Conservation (phyloP, 805 yeast species). For the Soucietia sequanensis region DNA sequence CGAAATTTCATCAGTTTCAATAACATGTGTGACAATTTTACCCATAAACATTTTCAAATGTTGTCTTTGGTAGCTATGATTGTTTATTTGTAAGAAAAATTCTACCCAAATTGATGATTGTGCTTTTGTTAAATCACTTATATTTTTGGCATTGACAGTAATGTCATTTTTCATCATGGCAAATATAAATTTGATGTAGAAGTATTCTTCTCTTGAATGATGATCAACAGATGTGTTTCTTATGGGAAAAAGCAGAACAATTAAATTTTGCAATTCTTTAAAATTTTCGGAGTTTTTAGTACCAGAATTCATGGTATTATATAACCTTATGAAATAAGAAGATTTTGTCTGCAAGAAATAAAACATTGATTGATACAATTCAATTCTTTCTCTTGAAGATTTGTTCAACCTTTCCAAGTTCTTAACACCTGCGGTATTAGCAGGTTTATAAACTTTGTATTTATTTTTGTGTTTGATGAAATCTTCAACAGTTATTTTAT, state of each 20-base stretch:
- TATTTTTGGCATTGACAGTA: conserved; percentile 18
- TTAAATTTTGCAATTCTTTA: conserved; percentile 20
- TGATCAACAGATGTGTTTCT: conserved; percentile 23
- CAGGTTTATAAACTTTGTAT: conserved; percentile 22
- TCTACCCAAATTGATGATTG: conserved; percentile 45
- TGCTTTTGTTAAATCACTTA: conserved; percentile 40
- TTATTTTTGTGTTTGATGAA: conserved; percentile 46
- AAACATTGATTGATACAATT: conserved; percentile 72
- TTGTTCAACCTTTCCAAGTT: conserved; percentile 33
- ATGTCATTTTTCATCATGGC: conserved; percentile 44
- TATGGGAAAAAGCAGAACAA: conserved; percentile 31
- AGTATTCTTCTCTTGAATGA: conserved; percentile 68
- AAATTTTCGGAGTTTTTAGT: conserved; percentile 20
- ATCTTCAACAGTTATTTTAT: conserved; percentile 76
- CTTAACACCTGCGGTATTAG: conserved; percentile 12
- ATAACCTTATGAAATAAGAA: conserved; percentile 59
- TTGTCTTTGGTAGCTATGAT: conserved; percentile 48
- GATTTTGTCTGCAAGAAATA: conserved; percentile 86
- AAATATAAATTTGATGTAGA: conserved; percentile 58
- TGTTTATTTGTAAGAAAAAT: conserved; percentile 41
- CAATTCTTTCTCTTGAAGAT: conserved; percentile 52
- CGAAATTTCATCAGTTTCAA: conserved; percentile 51
- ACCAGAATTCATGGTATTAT: conserved; percentile 29
- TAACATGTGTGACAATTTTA: conserved; percentile 32
- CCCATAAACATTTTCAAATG: conserved; percentile 42